Conservation (phyloP, 495 filamentous ascomycete genomes). For the Penicillium pancosmium region DNA sequence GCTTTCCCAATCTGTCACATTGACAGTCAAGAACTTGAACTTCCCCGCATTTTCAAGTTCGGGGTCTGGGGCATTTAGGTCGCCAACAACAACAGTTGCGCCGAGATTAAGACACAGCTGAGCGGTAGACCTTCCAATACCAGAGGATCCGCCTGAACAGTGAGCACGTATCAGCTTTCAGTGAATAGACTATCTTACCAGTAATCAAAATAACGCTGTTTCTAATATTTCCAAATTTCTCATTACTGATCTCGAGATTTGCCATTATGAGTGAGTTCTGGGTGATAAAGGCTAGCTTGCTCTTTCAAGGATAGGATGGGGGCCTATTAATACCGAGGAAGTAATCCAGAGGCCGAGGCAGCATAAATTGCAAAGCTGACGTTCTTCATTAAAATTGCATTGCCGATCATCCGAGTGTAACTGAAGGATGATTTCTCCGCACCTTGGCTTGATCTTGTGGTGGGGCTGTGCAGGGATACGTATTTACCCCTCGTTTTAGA, state of each 20-base stretch:
- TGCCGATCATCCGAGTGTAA: slow-evolving; percentile 6
- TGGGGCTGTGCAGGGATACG: not conserved
- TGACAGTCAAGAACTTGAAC: slow-evolving; percentile 35
- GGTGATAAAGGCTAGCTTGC: not conserved
- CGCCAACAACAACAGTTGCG: slow-evolving; percentile 47
- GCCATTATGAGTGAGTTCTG: slow-evolving; percentile 11
- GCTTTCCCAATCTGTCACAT: slow-evolving; percentile 47
- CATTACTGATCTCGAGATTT: slow-evolving; percentile 16
- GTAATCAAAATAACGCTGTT: slow-evolving; percentile 53
- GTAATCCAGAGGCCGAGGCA: not conserved
- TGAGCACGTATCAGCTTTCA: not conserved
- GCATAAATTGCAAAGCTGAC: not conserved
- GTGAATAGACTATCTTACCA: slow-evolving; percentile 30
- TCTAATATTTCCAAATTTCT: slow-evolving; percentile 27
- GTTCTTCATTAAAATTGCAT: not conserved
- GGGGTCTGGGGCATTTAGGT: slow-evolving; percentile 34
- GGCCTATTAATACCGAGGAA: slow-evolving; percentile 1
- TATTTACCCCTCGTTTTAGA: not conserved
- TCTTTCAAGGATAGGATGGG: not conserved
- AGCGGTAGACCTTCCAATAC: slow-evolving; percentile 52
- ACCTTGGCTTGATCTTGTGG: slow-evolving; percentile 3
- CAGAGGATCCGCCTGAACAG: slow-evolving; percentile 48
- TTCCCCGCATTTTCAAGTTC: slow-evolving; percentile 22
- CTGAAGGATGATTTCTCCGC: not conserved
- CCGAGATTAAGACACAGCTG: slow-evolving; percentile 48